Conservation (phyloP, 2,329 filamentous ascomycete genomes). For the Aspergillus pseudotamarii region DNA sequence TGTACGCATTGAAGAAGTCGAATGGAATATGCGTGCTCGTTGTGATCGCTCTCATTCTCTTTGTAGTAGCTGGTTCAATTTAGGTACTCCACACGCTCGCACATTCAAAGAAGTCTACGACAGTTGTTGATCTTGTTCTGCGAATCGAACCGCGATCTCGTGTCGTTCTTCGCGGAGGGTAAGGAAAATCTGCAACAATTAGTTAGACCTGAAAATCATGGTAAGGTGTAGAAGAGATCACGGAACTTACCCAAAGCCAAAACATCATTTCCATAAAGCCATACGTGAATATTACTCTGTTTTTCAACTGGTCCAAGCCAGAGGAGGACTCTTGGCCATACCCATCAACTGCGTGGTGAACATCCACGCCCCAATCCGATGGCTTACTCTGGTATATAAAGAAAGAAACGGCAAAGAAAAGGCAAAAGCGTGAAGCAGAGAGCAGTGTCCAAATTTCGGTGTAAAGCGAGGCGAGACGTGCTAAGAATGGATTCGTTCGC, state of each 20-base stretch:
- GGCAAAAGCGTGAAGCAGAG: slow-evolving; percentile 36
- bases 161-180: slow-evolving; percentile 43
- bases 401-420: slow-evolving; percentile 41
- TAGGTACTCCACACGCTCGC: not conserved
- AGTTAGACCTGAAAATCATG: slow-evolving; percentile 14
- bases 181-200: slow-evolving; percentile 31
- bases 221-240: not conserved
- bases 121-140: slow-evolving; percentile 20
- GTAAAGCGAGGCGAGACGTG: slow-evolving; percentile 36
- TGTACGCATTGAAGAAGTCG: not conserved
- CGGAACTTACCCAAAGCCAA: slow-evolving; percentile 75
- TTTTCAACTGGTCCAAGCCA: slow-evolving; percentile 71
- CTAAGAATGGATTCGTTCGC: slow-evolving; percentile 27
- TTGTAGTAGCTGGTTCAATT: not conserved
- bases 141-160: slow-evolving; percentile 28
- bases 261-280: slow-evolving; percentile 79
- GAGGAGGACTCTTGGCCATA: slow-evolving; percentile 17
- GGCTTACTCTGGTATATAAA: slow-evolving; percentile 41
- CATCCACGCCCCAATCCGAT: slow-evolving; percentile 26
- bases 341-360: slow-evolving; percentile 18
- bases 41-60: not conserved
- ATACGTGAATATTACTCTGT: slow-evolving; percentile 81
- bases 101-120: not conserved
- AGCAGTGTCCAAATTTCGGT: slow-evolving; percentile 43
- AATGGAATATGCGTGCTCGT: not conserved